Evolutionary conservation across 2,329 filamentous ascomycete genomes (phyloP).

Genomic region (Fusarium udum): DNA sequence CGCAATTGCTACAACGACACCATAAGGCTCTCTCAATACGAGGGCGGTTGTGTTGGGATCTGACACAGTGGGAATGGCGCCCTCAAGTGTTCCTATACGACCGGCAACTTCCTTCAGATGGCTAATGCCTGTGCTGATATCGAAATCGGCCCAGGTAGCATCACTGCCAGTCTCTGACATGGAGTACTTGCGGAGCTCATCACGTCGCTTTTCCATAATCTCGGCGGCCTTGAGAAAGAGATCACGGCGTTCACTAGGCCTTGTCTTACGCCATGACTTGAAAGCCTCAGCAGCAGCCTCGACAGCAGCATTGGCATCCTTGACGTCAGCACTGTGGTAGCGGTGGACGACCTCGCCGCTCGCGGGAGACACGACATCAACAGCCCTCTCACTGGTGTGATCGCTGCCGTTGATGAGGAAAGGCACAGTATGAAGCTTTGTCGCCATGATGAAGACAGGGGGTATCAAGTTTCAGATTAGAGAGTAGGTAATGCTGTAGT

Average conservation of each 20-base stretch:
- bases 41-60: slow-evolving; percentile 60
- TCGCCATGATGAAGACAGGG: slow-evolving; percentile 25
- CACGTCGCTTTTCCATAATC: slow-evolving; percentile 66
- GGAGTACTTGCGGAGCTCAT: slow-evolving; percentile 71
- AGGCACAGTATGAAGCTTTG: slow-evolving; percentile 46
- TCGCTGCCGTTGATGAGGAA: slow-evolving; percentile 58
- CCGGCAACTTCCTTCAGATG: slow-evolving; percentile 56
- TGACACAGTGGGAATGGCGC: slow-evolving; percentile 48
- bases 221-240: slow-evolving; percentile 76
- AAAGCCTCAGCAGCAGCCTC: slow-evolving; percentile 72
- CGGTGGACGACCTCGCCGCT: slow-evolving; percentile 63
- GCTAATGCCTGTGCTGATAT: slow-evolving; percentile 49
- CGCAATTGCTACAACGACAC: slow-evolving; percentile 80
- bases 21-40: slow-evolving; percentile 78
- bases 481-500: not conserved
- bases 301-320: slow-evolving; percentile 63
- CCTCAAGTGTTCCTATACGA: slow-evolving; percentile 51
- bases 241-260: slow-evolving; percentile 69
- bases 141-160: slow-evolving; percentile 53
- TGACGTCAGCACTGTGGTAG: slow-evolving; percentile 65
- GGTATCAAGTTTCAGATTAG: not conserved
- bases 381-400: slow-evolving; percentile 56
- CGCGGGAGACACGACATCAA: slow-evolving; percentile 66
- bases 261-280: slow-evolving; percentile 72
- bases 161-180: slow-evolving; percentile 57